Conservation (phyloP, 352 stramenopile genomes). For the Phytophthora tubulina region DNA sequence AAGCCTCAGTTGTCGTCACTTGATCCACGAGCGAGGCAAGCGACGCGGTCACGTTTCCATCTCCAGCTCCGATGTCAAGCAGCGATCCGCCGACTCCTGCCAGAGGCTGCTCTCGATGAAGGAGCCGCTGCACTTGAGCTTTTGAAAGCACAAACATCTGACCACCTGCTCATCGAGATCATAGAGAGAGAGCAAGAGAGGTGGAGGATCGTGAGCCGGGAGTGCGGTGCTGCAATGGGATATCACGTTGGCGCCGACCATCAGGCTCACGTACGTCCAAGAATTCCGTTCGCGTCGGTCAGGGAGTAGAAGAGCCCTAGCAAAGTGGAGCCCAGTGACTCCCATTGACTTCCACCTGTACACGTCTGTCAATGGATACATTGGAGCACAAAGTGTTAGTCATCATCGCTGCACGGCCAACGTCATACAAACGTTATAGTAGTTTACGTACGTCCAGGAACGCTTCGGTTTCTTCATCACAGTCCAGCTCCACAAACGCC, state of each 20-base stretch:
- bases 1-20: constrained; percentile 82
- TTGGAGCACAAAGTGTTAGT: constrained; percentile 5
- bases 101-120: constrained; percentile 59
- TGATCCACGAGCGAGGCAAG: constrained; percentile 80
- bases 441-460: constrained; percentile 68
- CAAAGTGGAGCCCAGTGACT: constrained; percentile 70
- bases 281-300: constrained; percentile 86
- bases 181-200: constrained; percentile 5
- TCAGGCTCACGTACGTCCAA: constrained; percentile 66
- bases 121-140: constrained; percentile 73
- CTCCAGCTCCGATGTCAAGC: constrained; percentile 85
- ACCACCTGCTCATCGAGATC: constrained; percentile 54
- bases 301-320: constrained; percentile 86
- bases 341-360: constrained; percentile 72
- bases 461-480: constrained; percentile 74
- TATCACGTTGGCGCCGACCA: constrained; percentile 7
- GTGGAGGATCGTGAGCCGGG: constrained; percentile 26
- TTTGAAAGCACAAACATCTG: constrained; percentile 91
- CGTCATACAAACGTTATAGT: neutral
- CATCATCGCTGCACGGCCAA: neutral
- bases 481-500: constrained; percentile 78
- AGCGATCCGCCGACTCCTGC: constrained; percentile 47
- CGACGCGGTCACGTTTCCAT: constrained; percentile 84
- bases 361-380: constrained; percentile 59
- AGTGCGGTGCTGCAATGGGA: constrained; percentile 24